These are phyloP conservation scores for Ceratocystis lukuohia DNA, from an alignment of 2,329 filamentous ascomycete genomes.

Conservation along the genomic window DNA sequence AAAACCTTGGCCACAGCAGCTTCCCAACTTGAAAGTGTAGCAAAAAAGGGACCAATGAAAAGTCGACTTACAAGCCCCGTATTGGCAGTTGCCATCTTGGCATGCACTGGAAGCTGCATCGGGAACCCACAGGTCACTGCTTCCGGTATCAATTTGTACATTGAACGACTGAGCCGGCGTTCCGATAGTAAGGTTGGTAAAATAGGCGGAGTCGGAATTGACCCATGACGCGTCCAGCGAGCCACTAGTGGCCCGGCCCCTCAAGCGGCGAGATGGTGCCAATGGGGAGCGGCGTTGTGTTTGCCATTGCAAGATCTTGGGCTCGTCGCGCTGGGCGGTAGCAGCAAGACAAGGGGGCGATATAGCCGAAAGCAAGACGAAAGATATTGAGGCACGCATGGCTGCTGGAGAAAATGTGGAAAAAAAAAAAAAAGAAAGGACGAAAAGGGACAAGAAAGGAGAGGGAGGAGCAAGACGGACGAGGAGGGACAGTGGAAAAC, in stretches of 20 bases:
- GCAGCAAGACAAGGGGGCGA: not conserved
- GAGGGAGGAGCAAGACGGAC: no score
- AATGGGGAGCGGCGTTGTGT: not conserved
- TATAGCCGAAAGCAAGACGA: not conserved
- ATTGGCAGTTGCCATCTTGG: slow-evolving; percentile 21
- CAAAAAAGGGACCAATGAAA: not conserved
- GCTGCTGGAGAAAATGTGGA: not conserved
- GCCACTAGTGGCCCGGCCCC: not conserved
- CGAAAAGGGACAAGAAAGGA: not conserved
- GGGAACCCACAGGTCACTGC: slow-evolving; percentile 51
- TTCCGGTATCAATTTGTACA: slow-evolving; percentile 51
- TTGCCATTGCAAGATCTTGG: slow-evolving; percentile 11
- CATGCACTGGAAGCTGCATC: slow-evolving; percentile 30
- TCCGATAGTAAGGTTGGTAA: slow-evolving; percentile 42
- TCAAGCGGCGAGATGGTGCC: not conserved
- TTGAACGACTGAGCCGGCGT: slow-evolving; percentile 43
- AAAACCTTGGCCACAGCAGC: not conserved
- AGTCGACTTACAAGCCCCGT: slow-evolving; percentile 28
- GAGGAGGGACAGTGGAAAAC: not conserved
- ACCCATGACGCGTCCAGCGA: slow-evolving; percentile 8
- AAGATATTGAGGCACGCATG: not conserved
- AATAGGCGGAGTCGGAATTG: slow-evolving; percentile 32
- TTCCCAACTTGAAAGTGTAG: not conserved
- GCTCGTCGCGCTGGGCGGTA: not conserved
- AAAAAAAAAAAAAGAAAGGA: not conserved